Conservation (phyloP, 306 rosid genomes). For the Cucurbita moschata region DNA sequence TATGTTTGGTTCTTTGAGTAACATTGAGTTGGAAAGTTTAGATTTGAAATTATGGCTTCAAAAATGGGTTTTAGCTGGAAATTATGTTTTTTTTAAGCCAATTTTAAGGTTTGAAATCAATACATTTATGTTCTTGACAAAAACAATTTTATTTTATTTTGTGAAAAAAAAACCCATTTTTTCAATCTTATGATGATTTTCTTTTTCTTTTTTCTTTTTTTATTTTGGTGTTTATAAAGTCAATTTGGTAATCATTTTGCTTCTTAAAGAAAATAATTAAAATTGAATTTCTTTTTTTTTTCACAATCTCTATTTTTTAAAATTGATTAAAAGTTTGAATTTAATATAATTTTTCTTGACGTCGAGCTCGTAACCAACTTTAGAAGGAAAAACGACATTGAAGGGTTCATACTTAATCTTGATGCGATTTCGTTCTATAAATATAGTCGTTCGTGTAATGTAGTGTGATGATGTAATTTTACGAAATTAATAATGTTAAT, state of each 20-base stretch:
- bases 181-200: not conserved
- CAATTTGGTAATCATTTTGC: not conserved
- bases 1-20: not conserved
- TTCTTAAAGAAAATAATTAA: not conserved
- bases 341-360: too few relatives aligned
- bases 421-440: too few relatives aligned
- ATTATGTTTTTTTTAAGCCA: not conserved
- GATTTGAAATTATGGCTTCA: not conserved
- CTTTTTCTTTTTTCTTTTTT: not conserved
- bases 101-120: not conserved
- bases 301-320: accelerated
- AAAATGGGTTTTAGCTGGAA: not conserved
- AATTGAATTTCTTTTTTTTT: not conserved
- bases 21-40: not conserved
- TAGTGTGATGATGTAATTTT: too few relatives aligned
- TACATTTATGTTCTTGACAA: not conserved
- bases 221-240: not conserved
- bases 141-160: not conserved
- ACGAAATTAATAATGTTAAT: not conserved
- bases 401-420: too few relatives aligned
- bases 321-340: too few relatives aligned
- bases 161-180: not conserved
- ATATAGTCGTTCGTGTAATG: too few relatives aligned
- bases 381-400: too few relatives aligned
- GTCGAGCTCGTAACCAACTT: not conserved